These are phyloP conservation scores for Phytophthora podocarpi DNA, from an alignment of 352 stramenopile genomes.

Conservation along the genomic window DNA sequence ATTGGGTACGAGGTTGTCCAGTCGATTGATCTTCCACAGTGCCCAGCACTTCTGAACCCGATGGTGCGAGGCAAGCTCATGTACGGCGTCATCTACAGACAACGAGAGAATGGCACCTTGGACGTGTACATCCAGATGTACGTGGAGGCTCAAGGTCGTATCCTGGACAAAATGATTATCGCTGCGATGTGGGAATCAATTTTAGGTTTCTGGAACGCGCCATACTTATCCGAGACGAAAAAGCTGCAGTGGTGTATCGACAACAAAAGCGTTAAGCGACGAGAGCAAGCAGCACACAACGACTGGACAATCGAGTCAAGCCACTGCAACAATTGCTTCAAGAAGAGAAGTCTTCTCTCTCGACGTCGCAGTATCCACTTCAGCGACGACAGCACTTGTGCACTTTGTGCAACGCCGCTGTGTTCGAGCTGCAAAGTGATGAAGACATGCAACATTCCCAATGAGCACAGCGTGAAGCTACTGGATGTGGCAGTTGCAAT, in stretches of 20 bases:
- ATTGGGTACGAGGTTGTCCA: constrained; percentile 49
- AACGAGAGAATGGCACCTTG: constrained; percentile 3
- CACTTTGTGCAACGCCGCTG: constrained; percentile 4
- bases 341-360: constrained; percentile 1
- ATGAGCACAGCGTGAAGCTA: constrained; percentile 1
- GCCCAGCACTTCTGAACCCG: constrained; percentile 17
- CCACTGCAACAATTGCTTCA: constrained; percentile 4
- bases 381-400: constrained; percentile 1
- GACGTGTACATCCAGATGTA: constrained; percentile 20
- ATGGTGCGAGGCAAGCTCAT: constrained; percentile 1
- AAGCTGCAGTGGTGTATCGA: constrained; percentile 23
- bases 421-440: constrained; percentile 11
- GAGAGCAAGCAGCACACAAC: neutral
- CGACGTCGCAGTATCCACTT: constrained; percentile 1
- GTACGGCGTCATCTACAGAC: constrained; percentile 9
- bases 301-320: neutral
- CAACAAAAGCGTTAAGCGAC: constrained; percentile 4
- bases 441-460: constrained; percentile 2
- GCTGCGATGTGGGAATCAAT: constrained; percentile 9
- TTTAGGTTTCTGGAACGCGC: constrained; percentile 7
- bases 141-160: constrained; percentile 1
- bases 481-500: constrained; percentile 3
- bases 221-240: constrained; percentile 2
- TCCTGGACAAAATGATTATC: constrained; percentile 7
- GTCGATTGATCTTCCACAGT: constrained; percentile 38